A percentile compares a stretch with the other conserved stretches of the same genome.
Conservation (phyloP, 176 grass and related monocot genomes). For the Echinochloa phyllopogon region DNA sequence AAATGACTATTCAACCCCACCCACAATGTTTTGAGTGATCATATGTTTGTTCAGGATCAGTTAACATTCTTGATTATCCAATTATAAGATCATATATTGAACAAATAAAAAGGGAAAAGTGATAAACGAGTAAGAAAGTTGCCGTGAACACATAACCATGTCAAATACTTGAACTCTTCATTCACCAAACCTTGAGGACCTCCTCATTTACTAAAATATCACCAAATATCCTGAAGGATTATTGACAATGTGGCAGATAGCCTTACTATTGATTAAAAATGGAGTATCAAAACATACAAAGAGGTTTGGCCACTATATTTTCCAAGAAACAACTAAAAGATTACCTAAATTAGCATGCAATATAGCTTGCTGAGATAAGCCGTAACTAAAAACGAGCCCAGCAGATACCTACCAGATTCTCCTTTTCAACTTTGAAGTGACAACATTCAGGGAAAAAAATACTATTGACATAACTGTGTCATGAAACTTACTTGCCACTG, state of each 20-base stretch:
- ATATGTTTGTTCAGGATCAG: not conserved
- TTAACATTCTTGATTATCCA: not conserved
- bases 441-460: not conserved
- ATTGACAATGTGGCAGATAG: not conserved
- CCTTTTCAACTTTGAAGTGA: not conserved
- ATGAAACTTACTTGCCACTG: constrained; percentile 69
- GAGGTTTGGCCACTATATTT: not conserved
- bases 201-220: not conserved
- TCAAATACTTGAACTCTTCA: constrained; percentile 1
- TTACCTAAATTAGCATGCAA: constrained; percentile 15
- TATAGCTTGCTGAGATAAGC: not conserved
- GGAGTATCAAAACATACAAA: not conserved
- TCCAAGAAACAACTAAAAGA: not conserved
- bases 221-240: not conserved
- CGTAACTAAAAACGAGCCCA: not conserved
- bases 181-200: not conserved
- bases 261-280: not conserved
- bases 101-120: not conserved
- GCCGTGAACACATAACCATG: not conserved
- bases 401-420: constrained; percentile 7
- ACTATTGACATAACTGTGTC: not conserved
- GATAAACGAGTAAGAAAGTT: not conserved
- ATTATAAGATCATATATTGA: constrained; percentile 23
- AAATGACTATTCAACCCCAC: not conserved
- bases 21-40: constrained; percentile 5